Evolutionary conservation across 2,329 filamentous ascomycete species (phyloP).

Genomic region (Colletotrichum salicis): DNA sequence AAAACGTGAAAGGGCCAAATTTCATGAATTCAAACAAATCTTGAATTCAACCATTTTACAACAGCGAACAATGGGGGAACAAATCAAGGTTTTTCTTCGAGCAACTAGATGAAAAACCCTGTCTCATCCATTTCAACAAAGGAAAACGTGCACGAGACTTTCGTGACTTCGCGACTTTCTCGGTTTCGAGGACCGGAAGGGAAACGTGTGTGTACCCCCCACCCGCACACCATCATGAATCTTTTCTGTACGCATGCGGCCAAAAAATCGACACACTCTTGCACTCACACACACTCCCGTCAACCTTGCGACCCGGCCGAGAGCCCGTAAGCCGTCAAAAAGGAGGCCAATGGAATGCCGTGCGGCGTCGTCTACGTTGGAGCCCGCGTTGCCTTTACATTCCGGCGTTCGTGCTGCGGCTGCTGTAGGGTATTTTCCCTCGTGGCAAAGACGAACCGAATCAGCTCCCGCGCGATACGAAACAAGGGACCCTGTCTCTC

Average conservation of each 20-base stretch:
- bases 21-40: neutral
- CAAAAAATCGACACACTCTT: neutral
- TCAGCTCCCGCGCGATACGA: neutral
- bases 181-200: neutral
- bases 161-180: neutral
- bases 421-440: neutral
- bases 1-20: neutral
- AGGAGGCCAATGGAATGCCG: neutral
- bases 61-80: neutral
- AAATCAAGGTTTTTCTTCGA: neutral
- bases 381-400: neutral
- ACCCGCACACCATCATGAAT: neutral
- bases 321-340: neutral
- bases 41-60: neutral
- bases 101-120: neutral
- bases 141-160: neutral
- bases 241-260: neutral
- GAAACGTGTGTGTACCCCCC: neutral
- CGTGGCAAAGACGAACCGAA: conserved; percentile 17
- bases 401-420: neutral
- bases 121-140: neutral
- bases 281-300: neutral
- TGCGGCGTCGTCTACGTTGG: neutral
- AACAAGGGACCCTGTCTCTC: neutral
- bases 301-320: conserved; percentile 14